Conservation (phyloP, 345 rosid species). For the Bretschneidera sinensis region DNA sequence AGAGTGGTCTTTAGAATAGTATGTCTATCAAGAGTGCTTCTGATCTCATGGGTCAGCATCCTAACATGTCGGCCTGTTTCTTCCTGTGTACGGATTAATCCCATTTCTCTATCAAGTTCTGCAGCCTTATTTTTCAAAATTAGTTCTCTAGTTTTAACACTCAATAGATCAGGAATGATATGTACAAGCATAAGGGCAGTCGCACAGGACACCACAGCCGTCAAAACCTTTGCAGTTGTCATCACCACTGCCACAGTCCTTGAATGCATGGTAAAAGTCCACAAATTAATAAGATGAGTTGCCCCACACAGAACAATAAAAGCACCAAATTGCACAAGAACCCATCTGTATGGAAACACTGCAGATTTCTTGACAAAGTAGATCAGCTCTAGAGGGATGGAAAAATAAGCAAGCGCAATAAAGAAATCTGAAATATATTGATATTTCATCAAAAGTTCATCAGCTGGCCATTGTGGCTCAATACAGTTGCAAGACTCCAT, state of each 20-base stretch:
- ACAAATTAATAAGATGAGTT: constrained; percentile 86
- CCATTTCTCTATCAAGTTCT: constrained; percentile 97
- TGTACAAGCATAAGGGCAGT: constrained; percentile 98
- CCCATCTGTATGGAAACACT: constrained; percentile 94
- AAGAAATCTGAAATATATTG: constrained; percentile 98
- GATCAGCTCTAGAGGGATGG: constrained; percentile 91
- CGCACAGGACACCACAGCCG: constrained; percentile 88
- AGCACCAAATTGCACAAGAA: constrained; percentile 98
- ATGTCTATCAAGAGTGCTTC: constrained; percentile 94
- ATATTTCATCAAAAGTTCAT: constrained; percentile 85
- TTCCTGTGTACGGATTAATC: constrained; percentile 92
- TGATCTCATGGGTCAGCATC: constrained; percentile 93
- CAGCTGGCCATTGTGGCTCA: constrained; percentile 96
- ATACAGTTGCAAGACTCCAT: constrained; percentile 94
- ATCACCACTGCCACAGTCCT: constrained; percentile 78
- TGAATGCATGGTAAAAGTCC: constrained; percentile 76
- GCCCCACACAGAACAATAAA: constrained; percentile 99
- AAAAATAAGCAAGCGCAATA: constrained; percentile 94
- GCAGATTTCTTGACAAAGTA: constrained; percentile 97
- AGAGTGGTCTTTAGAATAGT: constrained; percentile 90
- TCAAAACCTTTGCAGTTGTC: constrained; percentile 73
- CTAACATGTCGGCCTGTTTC: constrained; percentile 96
- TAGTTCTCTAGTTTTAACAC: constrained; percentile 86
- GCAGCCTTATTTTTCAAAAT: constrained; percentile 96
- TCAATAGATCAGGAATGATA: constrained; percentile 86